Percentiles rank a stretch among this genome's conserved stretches.
These are phyloP conservation scores for Dendrobium officinale DNA, from an alignment of 106 monocot genomes.

Conservation along the genomic window DNA sequence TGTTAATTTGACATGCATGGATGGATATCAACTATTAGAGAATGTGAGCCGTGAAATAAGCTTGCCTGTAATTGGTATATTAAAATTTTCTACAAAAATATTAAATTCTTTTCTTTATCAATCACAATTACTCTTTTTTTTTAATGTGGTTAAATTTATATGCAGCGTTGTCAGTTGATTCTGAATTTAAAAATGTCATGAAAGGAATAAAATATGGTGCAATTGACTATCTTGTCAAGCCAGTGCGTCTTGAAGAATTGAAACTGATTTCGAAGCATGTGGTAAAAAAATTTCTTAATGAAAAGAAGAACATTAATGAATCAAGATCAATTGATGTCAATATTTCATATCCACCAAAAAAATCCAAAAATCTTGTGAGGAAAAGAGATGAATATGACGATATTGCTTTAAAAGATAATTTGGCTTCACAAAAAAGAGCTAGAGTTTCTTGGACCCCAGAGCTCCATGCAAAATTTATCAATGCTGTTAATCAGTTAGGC, in stretches of 20 bases:
- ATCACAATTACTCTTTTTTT: not conserved
- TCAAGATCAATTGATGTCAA: not conserved
- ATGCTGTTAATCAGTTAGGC: conserved; percentile 65
- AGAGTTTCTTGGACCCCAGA: conserved; percentile 64
- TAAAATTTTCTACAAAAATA: conserved; percentile 5
- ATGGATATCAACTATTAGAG: conserved; percentile 44
- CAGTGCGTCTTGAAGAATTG: conserved; percentile 61
- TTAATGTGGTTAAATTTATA: not conserved
- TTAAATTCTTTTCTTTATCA: not conserved
- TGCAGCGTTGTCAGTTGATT: conserved; percentile 72
- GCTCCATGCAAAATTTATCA: conserved; percentile 60
- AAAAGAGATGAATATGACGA: conserved; percentile 28
- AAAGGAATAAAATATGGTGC: conserved; percentile 68
- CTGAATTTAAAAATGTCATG: conserved; percentile 44
- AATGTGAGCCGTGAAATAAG: conserved; percentile 50
- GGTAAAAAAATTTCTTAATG: conserved; percentile 36
- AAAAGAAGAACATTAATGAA: conserved; percentile 32
- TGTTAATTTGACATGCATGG: conserved; percentile 53
- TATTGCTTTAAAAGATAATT: conserved; percentile 39
- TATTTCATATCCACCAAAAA: conserved; percentile 18
- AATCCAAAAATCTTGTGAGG: conserved; percentile 60
- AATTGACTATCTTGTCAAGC: conserved; percentile 67
- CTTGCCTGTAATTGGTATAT: conserved; percentile 56
- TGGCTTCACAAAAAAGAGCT: conserved; percentile 44
- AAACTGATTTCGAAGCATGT: conserved; percentile 78